Conservation (phyloP, 371 early-diverging fungal genomes). For the Mucor sp. region DNA sequence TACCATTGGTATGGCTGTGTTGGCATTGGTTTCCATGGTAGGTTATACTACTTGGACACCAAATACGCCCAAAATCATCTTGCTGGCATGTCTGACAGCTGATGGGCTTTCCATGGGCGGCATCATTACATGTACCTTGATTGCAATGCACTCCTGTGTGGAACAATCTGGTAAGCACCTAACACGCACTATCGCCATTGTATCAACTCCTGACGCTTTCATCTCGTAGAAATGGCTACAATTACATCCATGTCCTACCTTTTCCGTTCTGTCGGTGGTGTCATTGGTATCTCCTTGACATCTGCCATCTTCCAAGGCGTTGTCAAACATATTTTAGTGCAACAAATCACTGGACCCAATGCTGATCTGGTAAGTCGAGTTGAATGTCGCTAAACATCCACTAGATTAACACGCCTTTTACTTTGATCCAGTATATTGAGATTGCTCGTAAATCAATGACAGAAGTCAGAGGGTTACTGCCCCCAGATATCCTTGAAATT, state of each 20-base stretch:
- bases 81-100: slow-evolving; percentile 21
- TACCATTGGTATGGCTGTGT: slow-evolving; percentile 22
- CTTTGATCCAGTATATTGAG: slow-evolving; percentile 38
- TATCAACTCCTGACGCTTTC: too few species aligned
- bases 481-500: slow-evolving; percentile 33
- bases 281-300: slow-evolving; percentile 42
- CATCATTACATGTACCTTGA: slow-evolving; percentile 34
- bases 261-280: slow-evolving; percentile 48
- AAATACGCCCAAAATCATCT: slow-evolving; percentile 6
- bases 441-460: slow-evolving; percentile 43
- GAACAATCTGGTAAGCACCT: slow-evolving; percentile 25
- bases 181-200: too few species aligned
- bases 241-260: slow-evolving; percentile 51
- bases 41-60: slow-evolving; percentile 33
- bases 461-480: slow-evolving; percentile 42
- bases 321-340: slow-evolving; percentile 27
- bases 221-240: slow-evolving; percentile 43
- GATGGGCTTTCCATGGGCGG: slow-evolving; percentile 48
- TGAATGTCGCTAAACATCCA: not conserved
- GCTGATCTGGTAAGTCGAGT: slow-evolving; percentile 32
- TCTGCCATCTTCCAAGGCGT: slow-evolving; percentile 50
- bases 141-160: slow-evolving; percentile 47
- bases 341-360: slow-evolving; percentile 41
- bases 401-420: not conserved
- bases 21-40: slow-evolving; percentile 16